Evolutionary conservation across 1,139 yeast species (phyloP).

Genomic region (Geotrichum australiense): DNA sequence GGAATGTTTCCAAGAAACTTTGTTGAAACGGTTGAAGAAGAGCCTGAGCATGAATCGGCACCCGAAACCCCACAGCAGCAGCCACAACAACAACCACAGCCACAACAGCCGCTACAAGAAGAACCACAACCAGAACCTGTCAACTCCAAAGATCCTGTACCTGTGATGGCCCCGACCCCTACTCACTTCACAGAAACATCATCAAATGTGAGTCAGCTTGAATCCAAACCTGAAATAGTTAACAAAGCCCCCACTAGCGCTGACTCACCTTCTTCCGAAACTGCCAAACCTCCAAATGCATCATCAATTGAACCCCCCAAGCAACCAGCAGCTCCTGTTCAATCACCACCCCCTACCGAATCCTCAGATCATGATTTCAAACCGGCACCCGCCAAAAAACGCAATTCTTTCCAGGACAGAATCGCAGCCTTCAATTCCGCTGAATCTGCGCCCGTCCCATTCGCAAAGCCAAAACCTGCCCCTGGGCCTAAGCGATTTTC

Average conservation of each 20-base stretch:
- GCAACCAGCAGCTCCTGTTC: neutral
- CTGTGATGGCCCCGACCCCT: slow-evolving; percentile 3
- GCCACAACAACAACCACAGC: slow-evolving; percentile 16
- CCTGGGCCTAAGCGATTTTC: slow-evolving; percentile 37
- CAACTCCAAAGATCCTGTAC: slow-evolving; percentile 9
- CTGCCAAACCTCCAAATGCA: neutral
- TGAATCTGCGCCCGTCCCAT: slow-evolving; percentile 35
- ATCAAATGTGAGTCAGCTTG: neutral
- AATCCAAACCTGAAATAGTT: neutral
- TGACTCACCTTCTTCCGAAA: neutral
- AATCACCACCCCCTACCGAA: neutral
- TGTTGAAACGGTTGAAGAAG: slow-evolving; percentile 42
- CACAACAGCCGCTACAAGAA: slow-evolving; percentile 15
- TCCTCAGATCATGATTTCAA: neutral
- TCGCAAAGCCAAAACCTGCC: slow-evolving; percentile 29
- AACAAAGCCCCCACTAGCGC: no score
- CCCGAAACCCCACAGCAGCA: slow-evolving; percentile 40
- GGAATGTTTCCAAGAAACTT: slow-evolving; percentile 91
- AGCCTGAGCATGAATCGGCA: slow-evolving; percentile 58
- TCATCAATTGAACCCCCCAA: neutral
- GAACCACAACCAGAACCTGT: slow-evolving; percentile 19
- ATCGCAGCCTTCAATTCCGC: slow-evolving; percentile 41
- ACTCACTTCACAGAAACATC: neutral
- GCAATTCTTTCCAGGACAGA: slow-evolving; percentile 36
- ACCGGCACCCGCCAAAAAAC: slow-evolving; percentile 17